phyloP scores from a whole-genome alignment of 352 stramenopile genomes.

The Pythium guiyangense region DNA sequence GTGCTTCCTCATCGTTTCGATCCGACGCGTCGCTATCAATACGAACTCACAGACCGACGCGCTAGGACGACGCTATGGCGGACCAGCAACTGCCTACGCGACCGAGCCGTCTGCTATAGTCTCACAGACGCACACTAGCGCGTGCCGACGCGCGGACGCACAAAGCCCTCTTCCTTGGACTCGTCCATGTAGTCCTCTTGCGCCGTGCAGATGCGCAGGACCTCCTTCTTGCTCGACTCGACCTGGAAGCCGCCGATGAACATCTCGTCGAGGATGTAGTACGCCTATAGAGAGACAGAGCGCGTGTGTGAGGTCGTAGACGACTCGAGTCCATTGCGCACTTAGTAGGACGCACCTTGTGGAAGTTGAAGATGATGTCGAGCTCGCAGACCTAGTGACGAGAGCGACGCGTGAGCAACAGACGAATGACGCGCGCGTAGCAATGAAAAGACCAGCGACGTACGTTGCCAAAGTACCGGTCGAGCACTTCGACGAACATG shows the following conservation, averaged over 20 bases:
- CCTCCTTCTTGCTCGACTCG: conserved; percentile 93
- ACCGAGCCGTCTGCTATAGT: too few species aligned
- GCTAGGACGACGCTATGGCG: too few species aligned
- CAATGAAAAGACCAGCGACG: conserved; percentile 19
- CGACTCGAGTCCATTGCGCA: too few species aligned
- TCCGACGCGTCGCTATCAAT: too few species aligned
- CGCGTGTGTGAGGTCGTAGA: neutral
- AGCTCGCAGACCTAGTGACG: conserved; percentile 88
- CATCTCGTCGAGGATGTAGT: conserved; percentile 99
- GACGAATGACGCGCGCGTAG: conserved; percentile 1
- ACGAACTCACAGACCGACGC: too few species aligned
- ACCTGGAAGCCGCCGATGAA: conserved; percentile 98
- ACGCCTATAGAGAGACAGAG: conserved; percentile 59
- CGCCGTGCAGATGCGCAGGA: conserved; percentile 84
- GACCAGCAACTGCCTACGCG: too few species aligned
- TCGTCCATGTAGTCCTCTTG: conserved; percentile 91
- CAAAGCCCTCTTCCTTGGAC: conserved; percentile 81
- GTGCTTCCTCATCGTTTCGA: too few species aligned
- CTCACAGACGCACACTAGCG: too few species aligned
- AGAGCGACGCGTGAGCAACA: conserved; percentile 10
- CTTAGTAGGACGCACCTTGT: conserved; percentile 82
- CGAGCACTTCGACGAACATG: conserved; percentile 97
- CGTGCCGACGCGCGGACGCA: conserved; percentile 53
- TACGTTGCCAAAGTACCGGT: conserved; percentile 96
- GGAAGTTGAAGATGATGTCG: conserved; percentile 99